phyloP scores from a whole-genome alignment of 2,329 filamentous ascomycete species.

The Aspergillus sp. region DNA sequence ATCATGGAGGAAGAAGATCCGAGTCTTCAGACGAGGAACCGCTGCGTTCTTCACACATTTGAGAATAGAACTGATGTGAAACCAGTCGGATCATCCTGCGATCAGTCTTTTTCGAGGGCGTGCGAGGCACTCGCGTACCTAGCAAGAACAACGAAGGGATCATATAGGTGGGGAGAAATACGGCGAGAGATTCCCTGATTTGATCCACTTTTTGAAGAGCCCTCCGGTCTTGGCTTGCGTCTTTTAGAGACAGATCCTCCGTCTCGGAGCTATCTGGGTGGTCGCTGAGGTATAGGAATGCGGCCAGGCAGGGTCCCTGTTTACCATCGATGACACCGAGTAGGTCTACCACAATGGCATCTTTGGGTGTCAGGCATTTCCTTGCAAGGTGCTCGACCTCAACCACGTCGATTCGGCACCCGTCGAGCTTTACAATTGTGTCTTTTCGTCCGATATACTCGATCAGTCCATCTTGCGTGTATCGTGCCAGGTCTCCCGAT shows the following conservation, averaged over 20 bases:
- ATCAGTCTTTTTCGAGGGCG: background rate
- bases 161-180: background rate
- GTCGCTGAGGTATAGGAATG: background rate
- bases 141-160: slow-evolving; percentile 1
- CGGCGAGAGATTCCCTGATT: background rate
- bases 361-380: background rate
- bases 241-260: background rate
- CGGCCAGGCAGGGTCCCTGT: background rate
- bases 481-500: slow-evolving; percentile 1
- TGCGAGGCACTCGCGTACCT: background rate
- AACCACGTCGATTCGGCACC: slow-evolving; percentile 1
- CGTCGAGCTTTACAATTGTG: slow-evolving; percentile 2
- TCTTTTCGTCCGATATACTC: slow-evolving; percentile 10
- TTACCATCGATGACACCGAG: background rate
- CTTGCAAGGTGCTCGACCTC: slow-evolving; percentile 5
- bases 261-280: background rate
- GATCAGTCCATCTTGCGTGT: background rate
- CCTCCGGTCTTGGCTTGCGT: background rate
- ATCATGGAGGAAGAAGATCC: no score
- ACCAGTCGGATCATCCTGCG: background rate
- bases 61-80: no score
- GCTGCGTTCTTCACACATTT: no score
- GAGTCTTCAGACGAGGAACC: no score
- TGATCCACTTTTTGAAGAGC: background rate
- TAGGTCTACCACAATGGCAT: background rate